A percentile compares a stretch with the other conserved stretches of the same genome.
These are phyloP conservation scores for Solanum medicagineum DNA, from an alignment of 257 asterid species.

Conservation along the genomic window DNA sequence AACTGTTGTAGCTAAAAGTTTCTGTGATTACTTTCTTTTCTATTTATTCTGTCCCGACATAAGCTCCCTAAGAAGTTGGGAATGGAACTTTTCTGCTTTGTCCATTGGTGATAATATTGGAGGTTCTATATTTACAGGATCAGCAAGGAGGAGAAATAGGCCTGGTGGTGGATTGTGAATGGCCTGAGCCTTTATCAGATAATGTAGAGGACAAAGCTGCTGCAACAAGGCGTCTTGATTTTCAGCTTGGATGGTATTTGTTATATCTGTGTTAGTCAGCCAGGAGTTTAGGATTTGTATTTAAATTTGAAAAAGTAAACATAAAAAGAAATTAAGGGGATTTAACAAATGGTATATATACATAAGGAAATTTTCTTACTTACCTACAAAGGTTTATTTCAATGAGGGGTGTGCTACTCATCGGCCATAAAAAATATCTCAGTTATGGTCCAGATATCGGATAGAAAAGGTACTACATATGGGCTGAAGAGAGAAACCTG, in stretches of 20 bases:
- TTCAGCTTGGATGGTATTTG: conserved; percentile 53
- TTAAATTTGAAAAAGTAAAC: not conserved
- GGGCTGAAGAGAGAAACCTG: not conserved
- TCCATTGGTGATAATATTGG: not conserved
- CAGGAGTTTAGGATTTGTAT: not conserved
- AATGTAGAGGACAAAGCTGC: conserved; percentile 31
- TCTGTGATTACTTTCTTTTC: not conserved
- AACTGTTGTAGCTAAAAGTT: not conserved
- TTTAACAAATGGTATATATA: not conserved
- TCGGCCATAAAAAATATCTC: not conserved
- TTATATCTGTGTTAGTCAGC: not conserved
- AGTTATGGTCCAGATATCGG: not conserved
- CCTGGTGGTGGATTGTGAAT: conserved; percentile 40
- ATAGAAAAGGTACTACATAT: not conserved
- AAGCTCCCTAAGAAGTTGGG: not conserved
- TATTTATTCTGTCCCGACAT: not conserved
- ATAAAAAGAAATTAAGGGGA: not conserved
- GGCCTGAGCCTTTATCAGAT: conserved; percentile 42
- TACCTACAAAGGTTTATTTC: not conserved
- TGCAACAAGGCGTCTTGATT: conserved; percentile 43
- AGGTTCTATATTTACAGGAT: conserved; percentile 10
- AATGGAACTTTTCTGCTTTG: not conserved
- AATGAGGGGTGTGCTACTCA: not conserved
- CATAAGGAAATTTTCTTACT: not conserved
- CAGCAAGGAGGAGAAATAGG: conserved; percentile 45